Evolutionary conservation across 306 rosid genomes (phyloP).

Genomic region (Fagus crenata): DNA sequence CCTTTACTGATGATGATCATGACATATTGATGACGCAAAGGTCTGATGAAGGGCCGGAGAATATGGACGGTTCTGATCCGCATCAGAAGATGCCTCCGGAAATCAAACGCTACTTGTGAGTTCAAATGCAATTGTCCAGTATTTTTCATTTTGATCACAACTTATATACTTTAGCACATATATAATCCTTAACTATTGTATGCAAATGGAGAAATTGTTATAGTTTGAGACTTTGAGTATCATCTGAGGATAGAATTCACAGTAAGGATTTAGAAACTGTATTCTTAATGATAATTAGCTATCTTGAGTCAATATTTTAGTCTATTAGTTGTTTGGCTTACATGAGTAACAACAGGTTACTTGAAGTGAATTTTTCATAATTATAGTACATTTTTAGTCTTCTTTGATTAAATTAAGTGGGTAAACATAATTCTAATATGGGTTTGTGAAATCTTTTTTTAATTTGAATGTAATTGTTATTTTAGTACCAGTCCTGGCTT

Average conservation of each 20-base stretch:
- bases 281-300: too few relatives aligned
- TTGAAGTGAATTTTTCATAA: background rate
- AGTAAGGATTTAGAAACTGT: background rate
- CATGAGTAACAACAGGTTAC: background rate
- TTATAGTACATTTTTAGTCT: background rate
- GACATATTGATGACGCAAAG: conserved; percentile 96
- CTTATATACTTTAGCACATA: background rate
- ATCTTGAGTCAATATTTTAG: too few relatives aligned
- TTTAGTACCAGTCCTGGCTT: too few relatives aligned
- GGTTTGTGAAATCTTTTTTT: background rate
- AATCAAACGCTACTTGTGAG: conserved; percentile 90
- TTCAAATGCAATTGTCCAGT: background rate
- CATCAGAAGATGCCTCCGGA: conserved; percentile 92
- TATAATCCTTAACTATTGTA: background rate
- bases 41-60: conserved; percentile 79
- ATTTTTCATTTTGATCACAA: background rate
- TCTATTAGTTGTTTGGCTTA: conserved; percentile 14
- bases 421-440: background rate
- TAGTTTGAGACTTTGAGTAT: background rate
- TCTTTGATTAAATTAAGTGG: background rate
- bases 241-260: background rate
- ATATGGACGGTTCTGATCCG: conserved; percentile 71
- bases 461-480: background rate
- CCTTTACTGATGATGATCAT: conserved; percentile 84
- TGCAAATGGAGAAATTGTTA: conserved; percentile 8